Conservation (phyloP, 225 moss, liverwort and hornwort species). For the Sphagnum tenellum region DNA sequence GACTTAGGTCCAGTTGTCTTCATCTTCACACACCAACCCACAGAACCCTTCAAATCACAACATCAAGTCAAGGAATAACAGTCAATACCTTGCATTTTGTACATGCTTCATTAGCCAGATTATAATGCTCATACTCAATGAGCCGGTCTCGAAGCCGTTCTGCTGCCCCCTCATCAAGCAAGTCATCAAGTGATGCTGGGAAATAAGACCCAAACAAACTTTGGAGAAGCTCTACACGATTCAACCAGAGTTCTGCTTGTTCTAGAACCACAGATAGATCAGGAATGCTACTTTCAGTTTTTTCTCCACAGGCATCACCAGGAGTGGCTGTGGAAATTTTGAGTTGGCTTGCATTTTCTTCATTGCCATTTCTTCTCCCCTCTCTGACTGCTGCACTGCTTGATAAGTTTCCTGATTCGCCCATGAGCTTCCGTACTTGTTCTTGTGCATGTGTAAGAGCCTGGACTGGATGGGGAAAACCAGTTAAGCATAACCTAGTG, state of each 20-base stretch:
- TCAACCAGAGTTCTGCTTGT: slow-evolving; percentile 74
- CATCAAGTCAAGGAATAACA: neutral
- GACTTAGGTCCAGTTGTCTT: too few species aligned
- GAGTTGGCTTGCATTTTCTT: slow-evolving; percentile 26
- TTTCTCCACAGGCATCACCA: slow-evolving; percentile 13
- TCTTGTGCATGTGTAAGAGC: slow-evolving; percentile 66
- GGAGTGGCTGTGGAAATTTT: slow-evolving; percentile 25
- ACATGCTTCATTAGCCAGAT: slow-evolving; percentile 69
- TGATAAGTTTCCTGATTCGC: slow-evolving; percentile 34
- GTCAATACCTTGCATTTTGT: slow-evolving; percentile 84
- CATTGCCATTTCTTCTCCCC: slow-evolving; percentile 17
- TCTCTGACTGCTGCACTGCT: slow-evolving; percentile 24
- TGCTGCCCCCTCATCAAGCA: slow-evolving; percentile 57
- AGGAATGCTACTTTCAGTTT: slow-evolving; percentile 11
- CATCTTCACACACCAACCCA: too few species aligned
- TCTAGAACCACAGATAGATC: slow-evolving; percentile 56
- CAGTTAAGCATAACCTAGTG: neutral
- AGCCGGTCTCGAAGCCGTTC: slow-evolving; percentile 77
- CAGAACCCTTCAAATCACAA: too few species aligned
- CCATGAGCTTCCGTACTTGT: slow-evolving; percentile 59
- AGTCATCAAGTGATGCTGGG: slow-evolving; percentile 77
- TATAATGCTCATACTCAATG: slow-evolving; percentile 78
- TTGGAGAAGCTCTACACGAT: slow-evolving; percentile 87
- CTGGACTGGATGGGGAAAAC: slow-evolving; percentile 14
- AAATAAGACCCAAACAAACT: slow-evolving; percentile 76